Base-by-base conservation (phyloP, 192 early-diverging fungal genomes). In the Rhizophagus sp. region DNA sequence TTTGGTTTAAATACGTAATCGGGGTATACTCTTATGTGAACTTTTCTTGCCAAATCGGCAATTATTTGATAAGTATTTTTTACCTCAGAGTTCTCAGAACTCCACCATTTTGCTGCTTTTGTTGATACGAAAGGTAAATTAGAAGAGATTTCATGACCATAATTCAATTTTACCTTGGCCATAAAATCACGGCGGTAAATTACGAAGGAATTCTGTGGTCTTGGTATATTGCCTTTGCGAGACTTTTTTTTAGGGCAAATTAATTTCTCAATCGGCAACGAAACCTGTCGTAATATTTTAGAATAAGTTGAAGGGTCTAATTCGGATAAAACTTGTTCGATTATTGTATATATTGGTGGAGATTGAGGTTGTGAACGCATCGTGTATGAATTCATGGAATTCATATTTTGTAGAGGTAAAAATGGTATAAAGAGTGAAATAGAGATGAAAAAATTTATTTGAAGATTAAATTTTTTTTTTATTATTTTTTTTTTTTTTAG, bases 1-100 rank as follows among this genome's bases (percentile, higher is more conserved):
- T 52, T 79, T 3, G 77, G 77, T 69, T 79, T 69, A 52, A 69
- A 79, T 8, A 69, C 77, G 17, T 79, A 79, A 52, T 69, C 66
- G 2, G 77, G 77, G 69, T 79, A 69, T 10, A 41, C 30, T 17
- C 57, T 36, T 4, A 52, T 27, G 22, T 79, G 77, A 33, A 79
- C 67, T 52, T 79, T 67, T 39, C 17, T 57, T 19, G 77, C 77
- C 2, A 79, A 22, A 11, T 79, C 50, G 8, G 65, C 77, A 1
- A 79, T 24, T 2, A 69, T 3, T 11, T 79, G 50, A 67, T 57
- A 79, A 27, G 52, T 57, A 13, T 79, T 24, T 61, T 41, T 68
- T 10, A 79, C 34, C 9, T 33, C 44, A 34, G 68, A 44, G 9
- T 9, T 6, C 11, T 69, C 77, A 30, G 17, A 52, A 25, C 57